Conservation (phyloP, 129 eudicot genomes). For the Sambucus nigra region DNA sequence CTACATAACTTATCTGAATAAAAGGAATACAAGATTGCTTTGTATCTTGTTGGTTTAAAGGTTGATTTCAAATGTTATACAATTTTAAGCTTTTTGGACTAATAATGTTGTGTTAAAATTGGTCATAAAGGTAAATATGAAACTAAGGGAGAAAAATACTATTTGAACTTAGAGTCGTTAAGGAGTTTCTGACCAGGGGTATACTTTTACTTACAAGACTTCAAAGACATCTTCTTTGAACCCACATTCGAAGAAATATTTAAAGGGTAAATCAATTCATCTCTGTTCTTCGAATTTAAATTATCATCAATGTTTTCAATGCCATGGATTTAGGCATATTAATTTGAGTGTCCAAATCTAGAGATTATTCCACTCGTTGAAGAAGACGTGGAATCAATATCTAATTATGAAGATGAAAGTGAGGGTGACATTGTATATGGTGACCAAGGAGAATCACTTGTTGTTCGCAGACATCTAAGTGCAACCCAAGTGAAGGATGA, state of each 20-base stretch:
- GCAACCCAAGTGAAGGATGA: background rate
- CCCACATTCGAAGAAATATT: background rate
- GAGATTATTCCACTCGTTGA: background rate
- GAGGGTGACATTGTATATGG: background rate
- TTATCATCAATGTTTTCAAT: background rate
- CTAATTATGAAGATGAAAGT: background rate
- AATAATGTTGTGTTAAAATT: too few species aligned
- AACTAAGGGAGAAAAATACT: too few species aligned
- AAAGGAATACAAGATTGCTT: background rate
- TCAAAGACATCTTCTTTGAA: background rate
- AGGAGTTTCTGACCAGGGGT: too few species aligned
- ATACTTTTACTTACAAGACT: too few species aligned
- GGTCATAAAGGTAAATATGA: too few species aligned
- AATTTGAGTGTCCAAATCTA: background rate
- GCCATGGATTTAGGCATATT: too few species aligned
- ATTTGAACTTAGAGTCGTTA: too few species aligned
- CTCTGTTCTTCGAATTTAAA: background rate
- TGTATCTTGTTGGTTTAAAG: background rate
- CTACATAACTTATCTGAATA: too few species aligned
- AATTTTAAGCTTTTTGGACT: too few species aligned
- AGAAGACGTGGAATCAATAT: background rate
- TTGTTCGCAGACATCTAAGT: background rate
- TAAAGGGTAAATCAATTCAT: background rate
- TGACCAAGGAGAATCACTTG: background rate
- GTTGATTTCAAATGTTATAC: too few species aligned